Evolutionary conservation across 2,329 filamentous ascomycete genomes (phyloP), one percentile per base, ranked within the genome.

Genomic region (Verticillium zaregamsianum): DNA sequence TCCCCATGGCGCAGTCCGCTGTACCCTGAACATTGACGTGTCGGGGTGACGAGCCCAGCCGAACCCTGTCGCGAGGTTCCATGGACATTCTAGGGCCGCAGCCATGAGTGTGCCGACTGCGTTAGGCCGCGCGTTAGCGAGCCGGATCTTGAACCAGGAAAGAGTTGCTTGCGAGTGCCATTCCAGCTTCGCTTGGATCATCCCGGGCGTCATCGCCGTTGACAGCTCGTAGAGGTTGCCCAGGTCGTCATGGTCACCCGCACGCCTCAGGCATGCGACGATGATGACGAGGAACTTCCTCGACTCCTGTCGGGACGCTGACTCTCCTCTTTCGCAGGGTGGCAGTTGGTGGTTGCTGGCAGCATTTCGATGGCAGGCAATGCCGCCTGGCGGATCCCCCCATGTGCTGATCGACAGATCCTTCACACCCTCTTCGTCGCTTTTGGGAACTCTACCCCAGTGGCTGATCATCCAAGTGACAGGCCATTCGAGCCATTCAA

Each of bases 391-490:
- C 4, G 11, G 20, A 49, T 23, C 37, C 40, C 37, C 49, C 60
- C 62, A 52, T 65, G 64, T 64, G 60, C 60, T 62, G 64, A 64
- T 65, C 64, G 64, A 64, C 62, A 65, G 58, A 62, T 61, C 60
- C 60, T 65, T 61, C 59, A 62, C 58, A 59, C 52, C 54, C 58
- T 55, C 17, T 32, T 57, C 25, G 28, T 58, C 58, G n/a, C 57
- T 57, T 59, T 37, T 60, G 58, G 54, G 33, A 37, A 28, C 31
- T 52, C 45, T 37, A 62, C 58, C 64, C 62, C 20, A 32, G 60
- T 49, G 15, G 25, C 39, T 58, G 57, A 58, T 58, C 23, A 8
- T 28, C 35, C 57, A 49, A 9, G 45, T 20, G 23, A 11, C 37
- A 39, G 15, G 25, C 39, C 39, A 12, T 7, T 25, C 56, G 31